Base-by-base conservation (phyloP, 129 eudicot species). In the Sambucus nigra region DNA sequence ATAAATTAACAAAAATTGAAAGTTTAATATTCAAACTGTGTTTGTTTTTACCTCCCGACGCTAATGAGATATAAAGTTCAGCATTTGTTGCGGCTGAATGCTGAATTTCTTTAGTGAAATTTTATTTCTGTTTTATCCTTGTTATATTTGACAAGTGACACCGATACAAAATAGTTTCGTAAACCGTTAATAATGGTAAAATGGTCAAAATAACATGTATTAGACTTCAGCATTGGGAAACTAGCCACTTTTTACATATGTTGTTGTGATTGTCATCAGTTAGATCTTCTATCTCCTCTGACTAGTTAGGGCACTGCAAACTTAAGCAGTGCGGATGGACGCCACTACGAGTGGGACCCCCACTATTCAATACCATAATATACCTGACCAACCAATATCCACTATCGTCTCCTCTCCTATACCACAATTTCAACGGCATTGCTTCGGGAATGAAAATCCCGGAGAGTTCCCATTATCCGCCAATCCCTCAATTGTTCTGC, bases 381-480 rank as follows among this genome's bases (percentile, higher is more conserved):
- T 91, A 15, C 20, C 94, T 5, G 99, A 82, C 10, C 99, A 91
- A 68, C 67, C 77, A 15, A 55, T 81, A 49, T 51, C 85, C 29
- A 53, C 74, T 18, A 59, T 73, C 25, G 70, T 51, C 11, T 60
- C 76, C n/a, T 71, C 87, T 12, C 63, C 87, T 5, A 19, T 64
- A 7, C 67, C 76, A 0, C 29, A 80, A 38, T 82, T 73, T 57
- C 75, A 72, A 39, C 71, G 98, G 57, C 88, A 86, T 74, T 85
- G 99, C 54, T 86, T 74, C 15, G 99, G 95, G 47, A 72, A 91
- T 58, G 75, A 62, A 4, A 74, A 64, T 31, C 99, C 99, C 5
- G 99, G 99, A 26, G 99, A 91, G 67, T 91, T 91, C 70, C 95
- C 95, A 11, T 72, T 91, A 23, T 87, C 99, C 17, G 94, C 99